A percentile compares a stretch with the other conserved stretches of the same genome.
Conservation (phyloP, 2,329 filamentous ascomycete species). For the Colletotrichum spinosum region DNA sequence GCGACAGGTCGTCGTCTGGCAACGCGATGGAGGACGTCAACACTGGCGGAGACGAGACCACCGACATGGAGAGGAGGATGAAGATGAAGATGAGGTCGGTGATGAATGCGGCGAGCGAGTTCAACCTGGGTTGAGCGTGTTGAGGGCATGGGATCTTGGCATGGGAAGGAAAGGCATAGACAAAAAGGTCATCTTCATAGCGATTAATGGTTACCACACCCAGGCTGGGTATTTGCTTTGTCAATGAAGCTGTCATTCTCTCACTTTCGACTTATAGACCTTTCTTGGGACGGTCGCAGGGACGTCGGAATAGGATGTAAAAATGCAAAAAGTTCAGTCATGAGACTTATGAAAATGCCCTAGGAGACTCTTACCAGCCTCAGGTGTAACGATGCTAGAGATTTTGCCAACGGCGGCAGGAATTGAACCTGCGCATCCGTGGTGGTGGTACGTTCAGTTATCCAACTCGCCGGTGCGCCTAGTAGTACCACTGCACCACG, state of each 20-base stretch:
- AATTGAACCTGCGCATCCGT: too few relatives aligned
- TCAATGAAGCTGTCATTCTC: background rate
- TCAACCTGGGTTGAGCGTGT: constrained; percentile 70
- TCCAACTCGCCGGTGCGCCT: too few relatives aligned
- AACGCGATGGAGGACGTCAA: constrained; percentile 44
- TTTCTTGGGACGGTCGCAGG: background rate
- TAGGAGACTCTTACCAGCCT: too few relatives aligned
- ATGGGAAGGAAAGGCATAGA: constrained; percentile 26
- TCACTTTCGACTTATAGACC: background rate
- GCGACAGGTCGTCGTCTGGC: constrained; percentile 37
- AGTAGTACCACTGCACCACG: too few relatives aligned
- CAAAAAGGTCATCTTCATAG: constrained; percentile 27
- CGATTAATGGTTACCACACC: constrained; percentile 30
- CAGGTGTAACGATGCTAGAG: too few relatives aligned
- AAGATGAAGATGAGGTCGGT: constrained; percentile 70
- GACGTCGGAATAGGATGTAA: too few relatives aligned
- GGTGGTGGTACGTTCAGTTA: too few relatives aligned
- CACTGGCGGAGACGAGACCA: constrained; percentile 46
- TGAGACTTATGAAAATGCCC: too few relatives aligned
- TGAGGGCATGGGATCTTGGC: constrained; percentile 2
- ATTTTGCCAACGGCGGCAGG: too few relatives aligned
- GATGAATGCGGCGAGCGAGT: constrained; percentile 71
- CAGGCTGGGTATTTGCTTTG: constrained; percentile 23
- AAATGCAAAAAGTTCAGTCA: too few relatives aligned
- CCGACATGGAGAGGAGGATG: constrained; percentile 71